phyloP scores from a whole-genome alignment of 2,329 filamentous ascomycete genomes.

The Ophiostoma novo-ulmi region DNA sequence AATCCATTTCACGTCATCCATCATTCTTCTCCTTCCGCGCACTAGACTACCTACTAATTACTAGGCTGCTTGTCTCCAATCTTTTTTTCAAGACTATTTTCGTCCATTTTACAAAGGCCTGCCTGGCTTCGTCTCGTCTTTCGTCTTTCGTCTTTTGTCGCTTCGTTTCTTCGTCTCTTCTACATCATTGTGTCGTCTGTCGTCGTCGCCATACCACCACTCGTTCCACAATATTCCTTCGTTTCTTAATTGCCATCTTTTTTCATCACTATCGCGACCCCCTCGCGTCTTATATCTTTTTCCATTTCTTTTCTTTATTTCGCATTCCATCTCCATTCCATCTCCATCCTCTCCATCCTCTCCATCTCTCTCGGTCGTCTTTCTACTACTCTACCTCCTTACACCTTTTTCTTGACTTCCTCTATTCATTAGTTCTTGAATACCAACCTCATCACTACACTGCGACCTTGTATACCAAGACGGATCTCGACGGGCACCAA shows the following conservation, averaged over 20 bases:
- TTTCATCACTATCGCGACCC: not conserved
- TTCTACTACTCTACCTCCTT: not conserved
- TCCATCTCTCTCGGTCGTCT: not conserved
- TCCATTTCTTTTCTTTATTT: not conserved
- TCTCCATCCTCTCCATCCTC: not conserved
- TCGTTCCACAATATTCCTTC: not conserved
- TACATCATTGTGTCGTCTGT: not conserved
- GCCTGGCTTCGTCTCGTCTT: not conserved
- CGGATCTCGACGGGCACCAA: not conserved
- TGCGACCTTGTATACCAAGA: slow-evolving; percentile 4
- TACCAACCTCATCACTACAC: not conserved
- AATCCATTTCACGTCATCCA: slow-evolving; percentile 10
- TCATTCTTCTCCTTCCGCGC: not conserved
- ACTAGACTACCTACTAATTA: not conserved
- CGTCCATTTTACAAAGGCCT: slow-evolving; percentile 2
- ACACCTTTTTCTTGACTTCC: not conserved
- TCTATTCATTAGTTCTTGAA: not conserved
- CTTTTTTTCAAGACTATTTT: slow-evolving; percentile 8
- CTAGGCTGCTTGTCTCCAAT: not conserved
- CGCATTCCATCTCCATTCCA: not conserved
- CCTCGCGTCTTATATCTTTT: slow-evolving; percentile 4
- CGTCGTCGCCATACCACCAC: not conserved
- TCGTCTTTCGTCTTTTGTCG: not conserved
- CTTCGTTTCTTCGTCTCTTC: not conserved
- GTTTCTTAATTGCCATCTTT: not conserved